Evolutionary conservation across 2,329 filamentous ascomycete species (phyloP), one percentile per base, ranked within the genome.

Genomic region (Calonectria multiphialidica): DNA sequence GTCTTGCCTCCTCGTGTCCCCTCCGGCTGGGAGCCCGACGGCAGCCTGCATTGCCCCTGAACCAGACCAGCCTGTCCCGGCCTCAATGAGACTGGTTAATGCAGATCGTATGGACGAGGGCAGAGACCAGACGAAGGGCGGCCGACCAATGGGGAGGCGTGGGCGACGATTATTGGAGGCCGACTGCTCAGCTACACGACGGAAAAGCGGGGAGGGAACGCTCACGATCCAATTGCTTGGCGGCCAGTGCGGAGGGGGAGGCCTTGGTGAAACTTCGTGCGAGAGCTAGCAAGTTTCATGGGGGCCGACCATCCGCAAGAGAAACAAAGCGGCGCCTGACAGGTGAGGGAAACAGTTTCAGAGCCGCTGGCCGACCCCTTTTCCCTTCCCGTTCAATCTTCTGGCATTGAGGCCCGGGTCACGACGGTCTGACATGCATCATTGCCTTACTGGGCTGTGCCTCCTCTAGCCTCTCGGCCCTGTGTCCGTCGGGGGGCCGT

Each of bases 251-350:
- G 23, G 28, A 33, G 67, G 65, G 67, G 67, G 47, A 53, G 23
- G 49, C 47, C n/a, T 18, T 64, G 40, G 67, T 69, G 67, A 69
- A 65, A 69, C 67, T 21, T 23, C 10, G 28, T 47, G 40, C 37
- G 18, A 37, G 28, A 47, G 57, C 62, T 68, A 68, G 66, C 42
- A 33, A 49, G 66, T 68, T 40, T 44, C 50, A 67, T 15, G 35
- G 30, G 9, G 55, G 33, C 61, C 37, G 55, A 42, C 55, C 53
- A 33, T 33, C 21, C 37, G 15, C n/a, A 23, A 7, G 21, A 45
- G 18, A 35, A 30, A 40, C 47, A 44, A 30, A 28, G 42, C 42
- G 50, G 28, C 28, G 53, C 15, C n/a, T 35, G 49, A 53, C 61
- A 55, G 65, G 40, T 33, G 53, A 50, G 33, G 45, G 53, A 49